phyloP scores from a whole-genome alignment of 208 protist genomes.

The Balamuthia mandrillaris region DNA sequence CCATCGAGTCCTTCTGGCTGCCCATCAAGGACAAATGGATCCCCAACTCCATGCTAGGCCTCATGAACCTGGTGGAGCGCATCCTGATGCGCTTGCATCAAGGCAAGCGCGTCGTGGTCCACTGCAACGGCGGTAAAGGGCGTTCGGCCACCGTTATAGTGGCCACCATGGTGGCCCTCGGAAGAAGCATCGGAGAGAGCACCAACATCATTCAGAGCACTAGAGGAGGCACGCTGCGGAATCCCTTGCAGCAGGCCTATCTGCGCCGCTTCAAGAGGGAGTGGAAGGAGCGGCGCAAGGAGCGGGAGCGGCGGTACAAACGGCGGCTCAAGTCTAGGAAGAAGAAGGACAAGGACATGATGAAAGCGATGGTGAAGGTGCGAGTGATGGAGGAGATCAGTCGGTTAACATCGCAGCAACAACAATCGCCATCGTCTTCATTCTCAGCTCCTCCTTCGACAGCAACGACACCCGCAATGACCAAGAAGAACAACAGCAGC shows the following conservation, averaged over 20 bases:
- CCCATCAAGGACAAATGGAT: slow-evolving; percentile 44
- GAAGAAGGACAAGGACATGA: background rate
- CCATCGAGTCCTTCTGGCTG: background rate
- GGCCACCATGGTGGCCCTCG: background rate
- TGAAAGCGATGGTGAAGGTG: background rate
- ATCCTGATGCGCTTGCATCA: background rate
- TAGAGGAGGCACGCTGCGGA: background rate
- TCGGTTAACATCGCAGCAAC: background rate
- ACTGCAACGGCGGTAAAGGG: slow-evolving; percentile 37
- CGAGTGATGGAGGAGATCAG: background rate
- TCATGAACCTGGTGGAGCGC: slow-evolving; percentile 8
- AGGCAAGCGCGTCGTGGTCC: slow-evolving; percentile 28
- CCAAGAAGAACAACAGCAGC: no score
- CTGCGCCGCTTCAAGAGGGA: background rate
- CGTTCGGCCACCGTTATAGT: background rate
- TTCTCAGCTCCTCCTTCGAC: background rate
- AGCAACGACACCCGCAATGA: no score
- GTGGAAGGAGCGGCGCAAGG: background rate
- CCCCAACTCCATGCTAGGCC: background rate
- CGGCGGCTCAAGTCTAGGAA: background rate
- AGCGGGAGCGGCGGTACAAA: background rate
- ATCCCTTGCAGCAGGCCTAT: slow-evolving; percentile 23
- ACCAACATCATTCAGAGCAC: background rate
- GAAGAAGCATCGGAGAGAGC: background rate
- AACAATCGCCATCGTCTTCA: background rate